Conservation (phyloP, 805 yeast species). For the Danielia reshetovae region DNA sequence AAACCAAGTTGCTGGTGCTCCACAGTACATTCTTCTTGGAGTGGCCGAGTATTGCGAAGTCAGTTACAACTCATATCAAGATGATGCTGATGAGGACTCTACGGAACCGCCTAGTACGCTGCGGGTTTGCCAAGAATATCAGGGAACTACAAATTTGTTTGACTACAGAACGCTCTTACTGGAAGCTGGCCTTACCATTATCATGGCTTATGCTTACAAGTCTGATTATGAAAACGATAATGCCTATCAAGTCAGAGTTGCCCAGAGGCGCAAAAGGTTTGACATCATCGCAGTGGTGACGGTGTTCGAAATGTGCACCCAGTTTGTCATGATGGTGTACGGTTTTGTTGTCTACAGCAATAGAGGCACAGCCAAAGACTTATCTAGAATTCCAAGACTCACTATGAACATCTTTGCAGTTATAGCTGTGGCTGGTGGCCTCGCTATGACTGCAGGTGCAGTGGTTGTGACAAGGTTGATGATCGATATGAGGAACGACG, state of each 20-base stretch:
- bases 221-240: conserved; percentile 10
- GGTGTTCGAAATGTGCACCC: conserved; percentile 24
- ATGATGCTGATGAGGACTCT: neutral
- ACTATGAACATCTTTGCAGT: conserved; percentile 35
- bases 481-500: conserved; percentile 14
- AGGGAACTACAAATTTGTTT: conserved; percentile 22
- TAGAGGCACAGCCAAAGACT: conserved; percentile 31
- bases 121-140: conserved; percentile 5
- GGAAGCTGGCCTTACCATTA: conserved; percentile 38
- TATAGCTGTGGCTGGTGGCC: conserved; percentile 30
- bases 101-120: neutral
- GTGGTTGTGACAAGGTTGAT: conserved; percentile 27
- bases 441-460: conserved; percentile 28
- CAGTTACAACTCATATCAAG: conserved; percentile 1
- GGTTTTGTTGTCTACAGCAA: conserved; percentile 35
- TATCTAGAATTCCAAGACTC: conserved; percentile 25
- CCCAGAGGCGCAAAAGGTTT: conserved; percentile 13
- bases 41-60: conserved; percentile 9
- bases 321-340: conserved; percentile 24
- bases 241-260: conserved; percentile 10
- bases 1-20: conserved; percentile 43
- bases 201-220: conserved; percentile 47
- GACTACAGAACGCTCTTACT: conserved; percentile 43
- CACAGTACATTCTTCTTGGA: conserved; percentile 39
- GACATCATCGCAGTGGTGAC: conserved; percentile 27